These are phyloP conservation scores for Monosporozyma yasuniensis DNA, from an alignment of 805 yeast genomes.

Conservation along the genomic window DNA sequence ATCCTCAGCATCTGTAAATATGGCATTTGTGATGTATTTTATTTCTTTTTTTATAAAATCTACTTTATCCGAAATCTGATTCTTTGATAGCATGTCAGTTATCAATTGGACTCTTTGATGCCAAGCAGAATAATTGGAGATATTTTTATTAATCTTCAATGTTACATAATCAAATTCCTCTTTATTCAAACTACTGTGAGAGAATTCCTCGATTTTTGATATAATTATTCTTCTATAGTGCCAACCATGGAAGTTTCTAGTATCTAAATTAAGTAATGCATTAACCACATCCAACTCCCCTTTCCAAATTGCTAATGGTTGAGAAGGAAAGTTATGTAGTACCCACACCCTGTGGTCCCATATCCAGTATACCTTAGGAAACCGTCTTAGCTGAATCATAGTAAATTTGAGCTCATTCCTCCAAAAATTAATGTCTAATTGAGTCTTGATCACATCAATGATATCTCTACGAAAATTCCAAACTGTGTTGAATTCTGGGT, in stretches of 20 bases:
- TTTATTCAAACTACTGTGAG: slow-evolving; percentile 26
- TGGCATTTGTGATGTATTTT: slow-evolving; percentile 65
- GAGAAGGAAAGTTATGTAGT: slow-evolving; percentile 41
- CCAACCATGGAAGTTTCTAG: slow-evolving; percentile 94
- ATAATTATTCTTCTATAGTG: slow-evolving; percentile 76
- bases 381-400: slow-evolving; percentile 46
- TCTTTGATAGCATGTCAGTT: slow-evolving; percentile 37
- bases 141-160: slow-evolving; percentile 65
- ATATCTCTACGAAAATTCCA: slow-evolving; percentile 89
- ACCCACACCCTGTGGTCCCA: slow-evolving; percentile 93
- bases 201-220: slow-evolving; percentile 19
- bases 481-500: slow-evolving; percentile 80
- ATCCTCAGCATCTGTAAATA: slow-evolving; percentile 89
- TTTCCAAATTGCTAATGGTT: slow-evolving; percentile 47
- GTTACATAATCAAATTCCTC: slow-evolving; percentile 73
- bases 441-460: slow-evolving; percentile 25
- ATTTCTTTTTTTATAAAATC: slow-evolving; percentile 49
- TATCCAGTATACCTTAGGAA: slow-evolving; percentile 92
- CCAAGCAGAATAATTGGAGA: slow-evolving; percentile 94
- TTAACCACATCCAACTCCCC: slow-evolving; percentile 61
- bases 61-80: slow-evolving; percentile 17
- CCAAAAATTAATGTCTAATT: slow-evolving; percentile 28
- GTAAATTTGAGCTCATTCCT: slow-evolving; percentile 54
- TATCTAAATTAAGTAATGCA: slow-evolving; percentile 59
- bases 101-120: slow-evolving; percentile 75